A percentile compares a stretch with the other conserved stretches of the same genome.
Evolutionary conservation across 2,329 filamentous ascomycete species (phyloP).

Genomic region (Incumbomyces lentus): DNA sequence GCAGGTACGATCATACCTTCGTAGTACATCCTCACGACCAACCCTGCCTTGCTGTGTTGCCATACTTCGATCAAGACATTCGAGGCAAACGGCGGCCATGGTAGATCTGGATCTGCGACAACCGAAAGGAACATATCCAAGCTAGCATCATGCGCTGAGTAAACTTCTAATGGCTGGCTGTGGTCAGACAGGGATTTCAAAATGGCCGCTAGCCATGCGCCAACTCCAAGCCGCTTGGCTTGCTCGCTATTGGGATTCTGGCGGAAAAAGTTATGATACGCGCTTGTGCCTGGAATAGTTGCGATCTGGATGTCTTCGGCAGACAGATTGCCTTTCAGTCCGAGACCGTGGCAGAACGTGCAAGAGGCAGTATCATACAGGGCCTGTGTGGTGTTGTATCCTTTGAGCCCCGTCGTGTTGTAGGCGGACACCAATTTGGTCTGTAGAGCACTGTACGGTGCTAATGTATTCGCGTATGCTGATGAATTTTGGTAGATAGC

Average conservation of each 20-base stretch:
- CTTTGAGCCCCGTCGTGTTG: background rate
- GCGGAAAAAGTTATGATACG: constrained; percentile 3
- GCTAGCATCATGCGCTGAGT: constrained; percentile 6
- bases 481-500: background rate
- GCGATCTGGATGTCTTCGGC: constrained; percentile 1
- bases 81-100: constrained; percentile 3
- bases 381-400: background rate
- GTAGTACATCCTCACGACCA: constrained; percentile 6
- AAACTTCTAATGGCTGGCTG: background rate
- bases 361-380: constrained; percentile 2
- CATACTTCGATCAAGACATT: constrained; percentile 5
- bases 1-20: constrained; percentile 6
- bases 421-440: constrained; percentile 2
- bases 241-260: background rate
- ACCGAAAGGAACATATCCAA: constrained; percentile 6
- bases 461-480: background rate
- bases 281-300: background rate
- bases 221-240: constrained; percentile 3
- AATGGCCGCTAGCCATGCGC: constrained; percentile 1
- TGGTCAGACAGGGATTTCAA: background rate
- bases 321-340: constrained; percentile 4
- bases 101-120: constrained; percentile 5
- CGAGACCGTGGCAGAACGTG: constrained; percentile 4
- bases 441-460: background rate
- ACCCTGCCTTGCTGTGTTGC: background rate